Evolutionary conservation across 208 protist genomes (phyloP).

Genomic region (Blastocrithidia nonstop): DNA sequence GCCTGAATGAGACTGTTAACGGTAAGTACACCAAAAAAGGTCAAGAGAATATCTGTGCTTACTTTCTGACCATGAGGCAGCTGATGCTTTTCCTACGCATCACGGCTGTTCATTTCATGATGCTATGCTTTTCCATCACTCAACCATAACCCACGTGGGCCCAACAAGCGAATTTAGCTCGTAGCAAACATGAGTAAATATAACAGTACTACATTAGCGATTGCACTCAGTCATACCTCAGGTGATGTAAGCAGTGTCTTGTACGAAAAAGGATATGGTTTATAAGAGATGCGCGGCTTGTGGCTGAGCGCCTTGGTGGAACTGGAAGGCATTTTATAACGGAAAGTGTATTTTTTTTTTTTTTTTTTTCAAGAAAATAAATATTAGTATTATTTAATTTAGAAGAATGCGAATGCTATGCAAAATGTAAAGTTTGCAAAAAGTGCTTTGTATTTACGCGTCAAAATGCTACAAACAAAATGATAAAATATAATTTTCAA

Average conservation of each 20-base stretch:
- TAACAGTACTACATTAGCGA: slow-evolving; percentile 1
- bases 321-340: no score
- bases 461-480: no score
- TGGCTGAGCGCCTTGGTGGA: no score
- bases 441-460: no score
- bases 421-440: no score
- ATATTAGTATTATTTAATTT: no score
- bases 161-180: slow-evolving; percentile 2
- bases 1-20: slow-evolving; percentile 16
- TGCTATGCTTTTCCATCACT: slow-evolving; percentile 9
- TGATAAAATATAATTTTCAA: no score
- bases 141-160: slow-evolving; percentile 6
- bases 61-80: slow-evolving; percentile 9
- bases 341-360: no score
- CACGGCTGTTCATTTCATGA: slow-evolving; percentile 10
- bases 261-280: slow-evolving; percentile 3
- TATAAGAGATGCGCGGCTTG: no score
- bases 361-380: no score
- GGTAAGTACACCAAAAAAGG: slow-evolving; percentile 15
- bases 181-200: slow-evolving; percentile 4
- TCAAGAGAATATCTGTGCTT: slow-evolving; percentile 32
- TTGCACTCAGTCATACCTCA: slow-evolving; percentile 2
- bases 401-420: no score
- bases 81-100: slow-evolving; percentile 6
- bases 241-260: slow-evolving; percentile 6